phyloP scores from a whole-genome alignment of 2,329 filamentous ascomycete genomes.

The Diaporthe citri region DNA sequence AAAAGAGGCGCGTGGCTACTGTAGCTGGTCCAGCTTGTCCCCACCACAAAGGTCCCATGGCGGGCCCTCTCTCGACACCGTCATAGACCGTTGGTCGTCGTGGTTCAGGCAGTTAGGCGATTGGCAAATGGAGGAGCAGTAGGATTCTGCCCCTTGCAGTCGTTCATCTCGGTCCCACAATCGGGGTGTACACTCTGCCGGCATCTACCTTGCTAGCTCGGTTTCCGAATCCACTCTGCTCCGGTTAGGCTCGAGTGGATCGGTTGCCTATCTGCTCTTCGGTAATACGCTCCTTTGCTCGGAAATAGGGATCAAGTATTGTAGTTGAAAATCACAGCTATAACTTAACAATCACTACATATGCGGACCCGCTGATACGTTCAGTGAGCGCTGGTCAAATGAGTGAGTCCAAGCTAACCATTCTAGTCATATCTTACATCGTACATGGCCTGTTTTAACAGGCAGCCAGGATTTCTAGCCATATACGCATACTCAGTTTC shows the following conservation, averaged over 20 bases:
- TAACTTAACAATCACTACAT: no score
- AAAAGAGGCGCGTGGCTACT: background rate
- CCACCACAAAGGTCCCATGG: background rate
- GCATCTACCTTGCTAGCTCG: background rate
- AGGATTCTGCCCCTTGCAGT: background rate
- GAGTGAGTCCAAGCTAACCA: no score
- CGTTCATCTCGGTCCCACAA: constrained; percentile 4
- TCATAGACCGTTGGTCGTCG: background rate
- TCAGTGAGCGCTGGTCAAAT: no score
- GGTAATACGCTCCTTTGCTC: background rate
- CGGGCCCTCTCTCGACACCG: background rate
- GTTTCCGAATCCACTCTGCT: background rate
- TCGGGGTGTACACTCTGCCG: background rate
- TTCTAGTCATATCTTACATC: no score
- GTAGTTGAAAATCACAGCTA: no score
- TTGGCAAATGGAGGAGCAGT: background rate
- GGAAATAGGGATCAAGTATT: background rate
- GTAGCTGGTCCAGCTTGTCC: background rate
- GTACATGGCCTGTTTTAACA: no score
- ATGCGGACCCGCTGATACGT: no score
- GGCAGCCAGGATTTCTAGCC: no score
- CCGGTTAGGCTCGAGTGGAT: background rate
- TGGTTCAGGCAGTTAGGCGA: background rate
- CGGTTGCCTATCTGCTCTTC: background rate
- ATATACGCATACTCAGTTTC: no score